Conservation (phyloP, 352 stramenopile species). For the Peronospora belbahrii region DNA sequence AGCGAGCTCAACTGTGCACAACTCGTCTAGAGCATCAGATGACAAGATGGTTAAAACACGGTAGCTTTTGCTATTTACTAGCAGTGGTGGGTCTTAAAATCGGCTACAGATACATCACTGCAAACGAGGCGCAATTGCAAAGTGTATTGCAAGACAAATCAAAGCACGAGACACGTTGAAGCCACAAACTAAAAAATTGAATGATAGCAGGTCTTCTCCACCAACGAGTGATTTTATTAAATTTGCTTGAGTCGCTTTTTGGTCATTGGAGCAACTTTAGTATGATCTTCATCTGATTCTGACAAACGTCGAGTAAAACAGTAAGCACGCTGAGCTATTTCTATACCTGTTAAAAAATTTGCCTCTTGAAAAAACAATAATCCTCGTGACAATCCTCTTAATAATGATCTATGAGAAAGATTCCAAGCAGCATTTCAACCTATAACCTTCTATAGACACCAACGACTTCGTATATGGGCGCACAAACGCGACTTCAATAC, state of each 20-base stretch:
- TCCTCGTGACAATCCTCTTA: too few species aligned
- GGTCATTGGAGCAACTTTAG: too few species aligned
- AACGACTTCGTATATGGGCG: too few species aligned
- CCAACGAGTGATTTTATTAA: too few species aligned
- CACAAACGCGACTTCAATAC: slow-evolving; percentile 62
- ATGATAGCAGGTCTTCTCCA: neutral
- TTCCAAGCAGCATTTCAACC: too few species aligned
- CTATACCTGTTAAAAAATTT: too few species aligned
- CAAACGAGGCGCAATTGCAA: slow-evolving; percentile 13
- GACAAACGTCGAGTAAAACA: too few species aligned
- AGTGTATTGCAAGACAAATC: slow-evolving; percentile 1
- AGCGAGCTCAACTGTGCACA: slow-evolving; percentile 24
- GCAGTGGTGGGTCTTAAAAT: slow-evolving; percentile 27
- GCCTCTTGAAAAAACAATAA: too few species aligned
- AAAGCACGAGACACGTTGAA: neutral
- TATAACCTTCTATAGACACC: too few species aligned
- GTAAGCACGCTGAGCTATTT: too few species aligned
- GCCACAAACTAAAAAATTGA: slow-evolving; percentile 1
- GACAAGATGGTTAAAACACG: slow-evolving; percentile 2
- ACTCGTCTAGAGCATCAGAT: neutral
- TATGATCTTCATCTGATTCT: too few species aligned
- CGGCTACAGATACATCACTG: slow-evolving; percentile 35
- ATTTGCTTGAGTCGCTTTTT: slow-evolving; percentile 25
- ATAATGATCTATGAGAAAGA: too few species aligned
- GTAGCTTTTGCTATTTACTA: slow-evolving; percentile 11